A percentile compares a stretch with the other conserved stretches of the same genome.
Conservation (phyloP, 129 eudicot genomes). For the Cynara cardunculus region DNA sequence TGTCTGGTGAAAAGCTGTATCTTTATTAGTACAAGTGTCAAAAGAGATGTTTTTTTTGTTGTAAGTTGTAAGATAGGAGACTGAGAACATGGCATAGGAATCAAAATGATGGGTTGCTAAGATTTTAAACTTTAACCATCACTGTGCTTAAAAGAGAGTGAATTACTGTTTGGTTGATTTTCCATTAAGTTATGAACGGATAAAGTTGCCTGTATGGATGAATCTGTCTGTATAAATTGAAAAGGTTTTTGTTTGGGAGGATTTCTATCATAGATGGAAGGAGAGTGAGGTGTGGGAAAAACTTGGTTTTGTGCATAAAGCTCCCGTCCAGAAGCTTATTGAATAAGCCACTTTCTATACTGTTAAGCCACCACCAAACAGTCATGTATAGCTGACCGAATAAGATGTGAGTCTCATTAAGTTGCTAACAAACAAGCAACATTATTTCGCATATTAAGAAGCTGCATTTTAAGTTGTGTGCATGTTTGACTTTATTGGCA, state of each 20-base stretch:
- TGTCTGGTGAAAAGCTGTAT: not conserved
- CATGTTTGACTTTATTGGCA: conserved; percentile 18
- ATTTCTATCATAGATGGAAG: no score
- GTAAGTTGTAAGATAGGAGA: not conserved
- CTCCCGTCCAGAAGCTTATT: no score
- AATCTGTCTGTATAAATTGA: no score
- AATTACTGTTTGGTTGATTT: not conserved
- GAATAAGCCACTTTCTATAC: no score
- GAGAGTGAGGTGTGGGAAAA: no score
- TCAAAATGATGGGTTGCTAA: not conserved
- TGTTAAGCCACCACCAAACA: no score
- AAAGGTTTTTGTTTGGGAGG: no score
- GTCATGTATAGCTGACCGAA: no score
- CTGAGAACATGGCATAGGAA: not conserved
- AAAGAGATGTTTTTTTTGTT: not conserved
- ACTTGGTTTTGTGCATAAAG: no score
- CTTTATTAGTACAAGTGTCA: not conserved
- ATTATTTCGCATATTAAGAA: not conserved
- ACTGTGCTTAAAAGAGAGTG: not conserved
- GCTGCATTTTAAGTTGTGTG: not conserved
- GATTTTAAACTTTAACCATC: not conserved
- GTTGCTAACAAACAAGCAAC: not conserved
- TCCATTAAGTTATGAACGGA: no score
- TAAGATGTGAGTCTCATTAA: no score
- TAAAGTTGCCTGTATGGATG: no score